Evolutionary conservation across 768 basidiomycete genomes (phyloP).

Genomic region (Clitopilus hobsonii): DNA sequence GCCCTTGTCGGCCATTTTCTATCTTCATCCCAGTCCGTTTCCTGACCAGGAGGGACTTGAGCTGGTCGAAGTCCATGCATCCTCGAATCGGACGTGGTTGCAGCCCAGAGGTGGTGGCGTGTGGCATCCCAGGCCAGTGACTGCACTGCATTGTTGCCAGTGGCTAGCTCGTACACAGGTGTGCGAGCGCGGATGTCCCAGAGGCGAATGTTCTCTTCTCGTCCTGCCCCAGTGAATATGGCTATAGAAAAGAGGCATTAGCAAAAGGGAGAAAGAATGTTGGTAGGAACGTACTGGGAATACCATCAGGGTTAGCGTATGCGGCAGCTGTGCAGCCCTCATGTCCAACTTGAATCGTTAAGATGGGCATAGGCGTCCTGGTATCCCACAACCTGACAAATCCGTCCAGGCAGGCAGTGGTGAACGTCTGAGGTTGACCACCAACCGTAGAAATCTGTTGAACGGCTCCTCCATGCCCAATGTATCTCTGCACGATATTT

Average conservation of each 20-base stretch:
- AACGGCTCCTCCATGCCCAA: conserved; percentile 33
- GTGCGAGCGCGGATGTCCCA: conserved; percentile 36
- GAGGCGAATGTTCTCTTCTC: conserved; percentile 28
- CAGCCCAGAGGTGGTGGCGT: conserved; percentile 26
- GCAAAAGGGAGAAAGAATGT: not conserved
- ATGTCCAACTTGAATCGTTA: conserved; percentile 20
- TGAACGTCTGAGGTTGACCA: conserved; percentile 29
- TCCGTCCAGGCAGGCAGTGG: conserved; percentile 32
- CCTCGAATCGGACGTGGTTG: conserved; percentile 25
- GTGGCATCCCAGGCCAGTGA: conserved; percentile 28
- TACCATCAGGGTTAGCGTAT: conserved; percentile 30
- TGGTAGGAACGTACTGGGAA: conserved; percentile 21
- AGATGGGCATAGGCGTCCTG: conserved; percentile 27
- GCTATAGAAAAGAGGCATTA: conserved; percentile 9
- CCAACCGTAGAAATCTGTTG: conserved; percentile 26
- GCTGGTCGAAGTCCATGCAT: conserved; percentile 14
- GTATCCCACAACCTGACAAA: conserved; percentile 34
- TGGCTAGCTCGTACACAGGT: conserved; percentile 35
- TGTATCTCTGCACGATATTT: conserved; percentile 22
- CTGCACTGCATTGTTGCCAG: conserved; percentile 37
- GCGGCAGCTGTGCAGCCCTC: conserved; percentile 17
- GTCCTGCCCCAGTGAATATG: conserved; percentile 19
- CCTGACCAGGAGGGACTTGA: not conserved
- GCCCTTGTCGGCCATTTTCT: not conserved
- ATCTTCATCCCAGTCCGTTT: not conserved